A percentile compares a stretch with the other conserved stretches of the same genome.
Conservation (phyloP, 139 green algal species). For the Dunaliella sp. region DNA sequence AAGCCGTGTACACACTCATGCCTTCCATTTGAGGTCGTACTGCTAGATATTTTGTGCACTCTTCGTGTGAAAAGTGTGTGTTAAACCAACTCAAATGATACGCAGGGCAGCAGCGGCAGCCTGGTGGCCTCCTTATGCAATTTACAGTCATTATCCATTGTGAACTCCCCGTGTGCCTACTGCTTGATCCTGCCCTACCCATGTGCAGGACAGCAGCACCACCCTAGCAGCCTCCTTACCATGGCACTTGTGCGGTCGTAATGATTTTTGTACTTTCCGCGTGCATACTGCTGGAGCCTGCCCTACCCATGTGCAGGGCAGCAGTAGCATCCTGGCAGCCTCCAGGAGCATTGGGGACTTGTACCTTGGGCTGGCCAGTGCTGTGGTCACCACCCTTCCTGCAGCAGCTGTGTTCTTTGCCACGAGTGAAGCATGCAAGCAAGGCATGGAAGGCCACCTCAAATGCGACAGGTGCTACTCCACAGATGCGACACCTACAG, state of each 20-base stretch:
- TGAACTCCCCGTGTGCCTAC: not conserved
- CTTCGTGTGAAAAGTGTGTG: too few relatives aligned
- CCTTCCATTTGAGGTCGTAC: too few relatives aligned
- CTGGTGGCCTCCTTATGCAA: too few relatives aligned
- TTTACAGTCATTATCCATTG: not conserved
- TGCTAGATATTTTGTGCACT: too few relatives aligned
- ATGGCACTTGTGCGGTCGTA: too few relatives aligned
- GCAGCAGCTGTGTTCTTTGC: conserved; percentile 66
- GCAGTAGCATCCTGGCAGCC: not conserved
- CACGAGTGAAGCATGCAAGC: conserved; percentile 51
- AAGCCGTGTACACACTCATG: too few relatives aligned
- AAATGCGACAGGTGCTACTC: conserved; percentile 4
- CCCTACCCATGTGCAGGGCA: not conserved
- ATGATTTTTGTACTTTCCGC: not conserved
- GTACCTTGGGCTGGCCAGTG: conserved; percentile 56
- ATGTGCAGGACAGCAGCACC: too few relatives aligned
- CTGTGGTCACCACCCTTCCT: conserved; percentile 59
- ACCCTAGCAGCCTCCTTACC: too few relatives aligned
- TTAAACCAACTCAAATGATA: too few relatives aligned
- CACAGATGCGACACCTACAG: not conserved
- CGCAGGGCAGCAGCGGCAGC: too few relatives aligned
- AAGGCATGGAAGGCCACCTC: conserved; percentile 5
- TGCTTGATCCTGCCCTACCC: not conserved
- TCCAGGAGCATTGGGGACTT: conserved; percentile 40
- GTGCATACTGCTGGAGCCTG: not conserved